Evolutionary conservation across 2,329 filamentous ascomycete genomes (phyloP).

Genomic region (Botryosphaeria agaves): DNA sequence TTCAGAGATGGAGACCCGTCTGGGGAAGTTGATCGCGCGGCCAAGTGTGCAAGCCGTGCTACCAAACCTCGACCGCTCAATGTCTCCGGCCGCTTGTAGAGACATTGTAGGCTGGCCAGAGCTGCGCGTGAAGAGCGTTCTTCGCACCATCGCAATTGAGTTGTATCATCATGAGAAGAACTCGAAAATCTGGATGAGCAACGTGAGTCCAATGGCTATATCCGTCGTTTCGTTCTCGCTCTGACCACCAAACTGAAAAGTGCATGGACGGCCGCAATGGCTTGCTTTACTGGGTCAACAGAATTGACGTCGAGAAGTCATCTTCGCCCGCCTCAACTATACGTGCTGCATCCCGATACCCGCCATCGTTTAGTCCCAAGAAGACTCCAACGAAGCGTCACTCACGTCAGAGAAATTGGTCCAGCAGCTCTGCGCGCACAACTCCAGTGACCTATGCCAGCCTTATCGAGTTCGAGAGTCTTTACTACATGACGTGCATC

Average conservation of each 20-base stretch:
- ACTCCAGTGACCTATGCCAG: too few relatives aligned
- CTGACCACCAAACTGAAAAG: neutral
- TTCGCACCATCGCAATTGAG: neutral
- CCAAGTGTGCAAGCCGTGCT: too few relatives aligned
- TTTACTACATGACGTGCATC: constrained; percentile 6
- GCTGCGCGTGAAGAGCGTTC: neutral
- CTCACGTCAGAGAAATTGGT: too few relatives aligned
- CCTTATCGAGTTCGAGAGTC: constrained; percentile 6
- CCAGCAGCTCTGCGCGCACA: too few relatives aligned
- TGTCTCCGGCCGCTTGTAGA: neutral
- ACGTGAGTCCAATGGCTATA: too few relatives aligned
- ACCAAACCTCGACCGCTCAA: constrained; percentile 1
- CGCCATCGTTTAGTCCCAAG: too few relatives aligned
- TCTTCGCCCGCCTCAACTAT: neutral
- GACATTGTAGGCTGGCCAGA: neutral
- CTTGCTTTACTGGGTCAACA: neutral
- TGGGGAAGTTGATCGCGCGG: too few relatives aligned
- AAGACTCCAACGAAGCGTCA: too few relatives aligned
- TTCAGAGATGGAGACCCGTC: too few relatives aligned
- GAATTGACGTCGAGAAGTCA: neutral
- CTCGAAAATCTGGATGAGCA: constrained; percentile 1
- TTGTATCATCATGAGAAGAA: neutral
- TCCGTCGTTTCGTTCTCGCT: neutral
- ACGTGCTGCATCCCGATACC: too few relatives aligned
- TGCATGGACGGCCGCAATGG: neutral